Conservation (phyloP, 768 basidiomycete genomes). For the Panaeolus cyanescens region DNA sequence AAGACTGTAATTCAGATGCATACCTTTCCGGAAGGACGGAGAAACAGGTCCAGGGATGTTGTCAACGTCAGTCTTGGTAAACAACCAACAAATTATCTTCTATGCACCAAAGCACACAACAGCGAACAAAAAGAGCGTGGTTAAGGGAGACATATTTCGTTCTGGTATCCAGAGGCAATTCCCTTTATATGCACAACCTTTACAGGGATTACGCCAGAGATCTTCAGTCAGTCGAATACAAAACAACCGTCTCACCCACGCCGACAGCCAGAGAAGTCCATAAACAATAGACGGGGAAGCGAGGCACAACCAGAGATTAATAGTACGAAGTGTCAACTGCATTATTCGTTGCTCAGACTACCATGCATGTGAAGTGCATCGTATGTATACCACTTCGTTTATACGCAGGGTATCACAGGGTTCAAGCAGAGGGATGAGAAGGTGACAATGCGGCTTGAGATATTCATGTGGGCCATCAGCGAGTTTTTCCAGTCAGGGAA, state of each 20-base stretch:
- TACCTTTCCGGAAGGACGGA: constrained; percentile 36
- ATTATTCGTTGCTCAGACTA: too few species aligned
- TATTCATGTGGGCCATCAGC: too few species aligned
- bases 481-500: too few species aligned
- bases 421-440: too few species aligned
- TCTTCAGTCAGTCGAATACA: background rate
- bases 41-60: constrained; percentile 42
- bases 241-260: background rate
- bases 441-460: too few species aligned
- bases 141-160: background rate
- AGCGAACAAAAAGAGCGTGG: constrained; percentile 1
- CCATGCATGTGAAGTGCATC: too few species aligned
- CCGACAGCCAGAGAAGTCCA: background rate
- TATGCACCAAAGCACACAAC: constrained; percentile 21
- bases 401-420: too few species aligned
- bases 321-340: background rate
- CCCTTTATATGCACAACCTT: background rate
- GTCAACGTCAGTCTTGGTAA: constrained; percentile 26
- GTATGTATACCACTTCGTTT: too few species aligned
- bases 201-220: background rate
- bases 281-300: background rate
- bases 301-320: too few species aligned
- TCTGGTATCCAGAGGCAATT: background rate
- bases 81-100: constrained; percentile 16
- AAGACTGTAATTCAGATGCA: too few species aligned